A percentile compares a stretch with the other conserved stretches of the same genome.
Evolutionary conservation across 768 basidiomycete genomes (phyloP).

Genomic region (Scleroderma bovista): DNA sequence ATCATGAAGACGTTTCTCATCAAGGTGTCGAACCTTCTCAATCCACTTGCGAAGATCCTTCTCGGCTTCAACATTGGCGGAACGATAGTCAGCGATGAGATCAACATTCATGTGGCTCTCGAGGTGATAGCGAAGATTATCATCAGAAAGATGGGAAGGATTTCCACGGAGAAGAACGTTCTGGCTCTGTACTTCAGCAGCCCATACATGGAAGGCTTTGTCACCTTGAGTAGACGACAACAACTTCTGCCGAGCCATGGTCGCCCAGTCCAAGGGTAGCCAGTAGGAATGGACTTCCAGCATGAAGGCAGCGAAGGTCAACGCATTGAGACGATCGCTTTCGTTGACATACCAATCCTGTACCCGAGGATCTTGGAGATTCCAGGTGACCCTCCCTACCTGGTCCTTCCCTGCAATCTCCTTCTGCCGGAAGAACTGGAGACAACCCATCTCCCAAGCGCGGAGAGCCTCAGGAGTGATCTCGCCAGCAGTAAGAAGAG

Average conservation of each 20-base stretch:
- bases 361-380: not conserved
- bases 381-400: not conserved
- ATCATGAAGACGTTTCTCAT: not conserved
- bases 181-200: constrained; percentile 1
- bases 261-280: not conserved
- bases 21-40: not conserved
- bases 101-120: constrained; percentile 11
- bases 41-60: not conserved
- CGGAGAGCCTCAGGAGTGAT: not conserved
- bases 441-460: not conserved
- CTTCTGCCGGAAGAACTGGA: not conserved
- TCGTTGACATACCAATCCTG: not conserved
- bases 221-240: not conserved
- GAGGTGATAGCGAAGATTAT: constrained; percentile 6
- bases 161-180: constrained; percentile 14
- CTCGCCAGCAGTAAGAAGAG: not conserved
- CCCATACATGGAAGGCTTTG: constrained; percentile 10
- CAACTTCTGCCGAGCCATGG: not conserved
- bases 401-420: not conserved
- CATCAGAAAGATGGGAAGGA: constrained; percentile 5
- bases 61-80: not conserved
- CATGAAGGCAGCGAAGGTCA: not conserved
- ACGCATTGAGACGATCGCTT: not conserved
- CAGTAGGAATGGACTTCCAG: not conserved
- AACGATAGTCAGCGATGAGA: constrained; percentile 3